Evolutionary conservation across 805 yeast species (phyloP), one percentile per base, ranked within the genome.

Genomic region (Millerozyma miso): DNA sequence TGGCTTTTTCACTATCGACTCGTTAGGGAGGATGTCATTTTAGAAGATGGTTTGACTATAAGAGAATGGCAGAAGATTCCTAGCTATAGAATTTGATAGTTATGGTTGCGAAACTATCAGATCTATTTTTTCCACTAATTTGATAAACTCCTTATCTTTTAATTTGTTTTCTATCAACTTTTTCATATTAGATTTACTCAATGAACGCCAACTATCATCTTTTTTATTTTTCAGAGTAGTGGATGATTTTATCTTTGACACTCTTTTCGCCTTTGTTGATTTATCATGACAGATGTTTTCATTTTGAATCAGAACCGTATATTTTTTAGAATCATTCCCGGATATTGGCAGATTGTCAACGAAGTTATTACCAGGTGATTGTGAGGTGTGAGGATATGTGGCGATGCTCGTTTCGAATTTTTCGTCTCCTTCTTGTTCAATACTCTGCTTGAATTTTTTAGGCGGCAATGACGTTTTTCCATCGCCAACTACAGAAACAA

Each of bases 41-140:
- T 78, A 39, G 68, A 71, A 2, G 89, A 83, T 58, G 89, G 89
- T 0, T 58, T 83, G 40, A 65, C 65, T 4, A 67, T 81, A 1
- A 80, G 78, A 47, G 58, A 62, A 48, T 83, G 89, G 89, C 63
- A 58, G 10, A 78, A 74, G 42, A 52, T 58, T 19, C 38, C 45
- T 35, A 38, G 36, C 26, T 8, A 6, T 35, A n/a, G 37, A 16
- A 17, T 15, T 14, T 35, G 10, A n/a, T 35, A n/a, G 17, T 38
- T 38, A 31, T 29, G 40, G 35, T 15, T 38, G 40, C 40, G 35
- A 31, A 19, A 54, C 41, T 12, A 55, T 41, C 17, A 38, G 40
- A 34, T 58, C 60, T 18, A 58, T 41, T 23, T 49, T 35, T 32
- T 44, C 37, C 13, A 54, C 54, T 23, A 58, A 46, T 2, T 46